Evolutionary conservation across 1,284 basidiomycete species (phyloP), one percentile per base, ranked within the genome.

Genomic region (Moesziomyces globuligerus): DNA sequence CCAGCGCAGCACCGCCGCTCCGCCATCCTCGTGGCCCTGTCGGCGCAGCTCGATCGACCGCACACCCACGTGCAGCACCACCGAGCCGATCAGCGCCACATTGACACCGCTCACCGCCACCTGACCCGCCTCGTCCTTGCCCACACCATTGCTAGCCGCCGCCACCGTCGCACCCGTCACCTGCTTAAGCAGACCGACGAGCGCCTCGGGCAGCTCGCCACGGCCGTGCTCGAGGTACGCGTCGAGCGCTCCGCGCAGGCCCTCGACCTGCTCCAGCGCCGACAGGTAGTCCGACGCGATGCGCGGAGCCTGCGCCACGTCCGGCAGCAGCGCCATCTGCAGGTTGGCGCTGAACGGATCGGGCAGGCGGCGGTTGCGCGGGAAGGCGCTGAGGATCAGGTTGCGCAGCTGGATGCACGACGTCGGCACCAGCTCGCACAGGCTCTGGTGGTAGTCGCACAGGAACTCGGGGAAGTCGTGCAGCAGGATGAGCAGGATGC

Each of bases 401-500:
- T 98, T 99, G 78, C 93, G 91, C 59, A 98, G 87, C 85, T 99
- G 96, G 65, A 95, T 90, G 87, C 94, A 98, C 76, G 91, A 89
- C 18, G 90, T 86, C 42, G 96, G 96, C 69, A 98, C 91, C 64
- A 88, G 89, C 72, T 98, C 94, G 81, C 93, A 93, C 42, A 99
- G 88, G 43, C 91, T 91, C 85, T 96, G 94, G 84, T 97, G 95
- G 83, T 96, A 94, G 85, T 95, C 93, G 83, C 91, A 91, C 65
- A 99, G 87, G 86, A 98, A 98, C 73, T 98, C 94, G 46, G 96
- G 95, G 87, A 97, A 98, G 85, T 98, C 96, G 84, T 98, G 95
- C 55, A 98, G 88, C 57, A 98, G 89, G 58, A 98, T 93, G 47
- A 98, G 88, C 49, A 98, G 87, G 42, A 98, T 87, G 37, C 94